A percentile compares a stretch with the other conserved stretches of the same genome.
These are phyloP conservation scores for Oenanthe javanica DNA, from an alignment of 140 eudicot genomes.

Conservation along the genomic window DNA sequence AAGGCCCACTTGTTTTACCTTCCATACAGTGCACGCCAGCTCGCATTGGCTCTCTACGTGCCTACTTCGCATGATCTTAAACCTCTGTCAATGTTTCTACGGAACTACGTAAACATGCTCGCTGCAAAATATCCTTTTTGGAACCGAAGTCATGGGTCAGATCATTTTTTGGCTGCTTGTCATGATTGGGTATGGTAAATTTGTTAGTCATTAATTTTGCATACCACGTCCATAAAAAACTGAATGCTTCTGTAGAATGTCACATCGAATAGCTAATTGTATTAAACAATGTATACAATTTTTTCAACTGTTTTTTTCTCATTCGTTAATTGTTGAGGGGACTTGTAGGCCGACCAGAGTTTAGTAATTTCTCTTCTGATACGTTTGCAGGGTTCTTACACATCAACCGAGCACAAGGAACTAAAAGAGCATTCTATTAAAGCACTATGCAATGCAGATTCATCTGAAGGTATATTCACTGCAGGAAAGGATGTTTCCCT, in stretches of 20 bases:
- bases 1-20: slow-evolving; percentile 88
- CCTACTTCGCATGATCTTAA: slow-evolving; percentile 55
- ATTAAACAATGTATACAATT: neutral
- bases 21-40: slow-evolving; percentile 88
- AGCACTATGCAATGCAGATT: slow-evolving; percentile 89
- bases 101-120: slow-evolving; percentile 63
- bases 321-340: neutral
- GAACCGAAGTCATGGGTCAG: slow-evolving; percentile 79
- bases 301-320: neutral
- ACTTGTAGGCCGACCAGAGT: neutral
- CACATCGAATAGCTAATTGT: neutral
- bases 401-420: slow-evolving; percentile 58
- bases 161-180: slow-evolving; percentile 93
- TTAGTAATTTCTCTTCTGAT: neutral
- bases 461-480: slow-evolving; percentile 65
- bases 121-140: slow-evolving; percentile 90
- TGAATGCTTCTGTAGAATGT: neutral
- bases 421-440: slow-evolving; percentile 68
- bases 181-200: slow-evolving; percentile 84
- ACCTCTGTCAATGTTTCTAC: slow-evolving; percentile 50
- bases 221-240: slow-evolving; percentile 7
- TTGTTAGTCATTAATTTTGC: neutral
- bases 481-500: slow-evolving; percentile 76
- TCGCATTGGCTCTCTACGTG: slow-evolving; percentile 55
- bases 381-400: slow-evolving; percentile 69